Evolutionary conservation across 176 grass and related monocot species (phyloP).

Genomic region (Coix lacrymajobi): DNA sequence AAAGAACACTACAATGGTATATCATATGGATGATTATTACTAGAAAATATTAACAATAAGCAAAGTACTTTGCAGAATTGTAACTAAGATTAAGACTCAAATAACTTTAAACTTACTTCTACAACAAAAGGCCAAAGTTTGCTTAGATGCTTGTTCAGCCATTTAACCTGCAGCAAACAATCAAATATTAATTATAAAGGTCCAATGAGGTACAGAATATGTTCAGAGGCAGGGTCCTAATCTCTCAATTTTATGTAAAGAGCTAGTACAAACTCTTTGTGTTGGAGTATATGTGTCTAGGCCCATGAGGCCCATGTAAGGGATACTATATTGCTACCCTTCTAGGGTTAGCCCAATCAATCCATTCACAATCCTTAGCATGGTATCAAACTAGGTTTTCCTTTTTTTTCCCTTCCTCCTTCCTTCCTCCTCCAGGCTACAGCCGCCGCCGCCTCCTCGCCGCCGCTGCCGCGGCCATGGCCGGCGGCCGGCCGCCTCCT

Average conservation of each 20-base stretch:
- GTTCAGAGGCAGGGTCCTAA: not conserved
- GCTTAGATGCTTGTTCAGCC: conserved; percentile 90
- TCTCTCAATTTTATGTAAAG: not conserved
- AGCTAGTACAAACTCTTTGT: not conserved
- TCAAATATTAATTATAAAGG: not conserved
- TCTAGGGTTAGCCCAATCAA: no score
- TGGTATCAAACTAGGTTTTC: no score
- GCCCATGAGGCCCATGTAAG: no score
- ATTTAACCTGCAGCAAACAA: conserved; percentile 73
- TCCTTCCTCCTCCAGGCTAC: no score
- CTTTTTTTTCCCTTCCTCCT: no score
- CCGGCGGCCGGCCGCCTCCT: no score
- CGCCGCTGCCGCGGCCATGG: no score
- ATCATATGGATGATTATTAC: not conserved
- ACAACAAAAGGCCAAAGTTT: conserved; percentile 90
- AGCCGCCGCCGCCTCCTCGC: no score
- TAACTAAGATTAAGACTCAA: not conserved
- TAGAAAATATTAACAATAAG: conserved; percentile 10
- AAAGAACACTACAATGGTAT: not conserved
- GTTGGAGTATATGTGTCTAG: no score
- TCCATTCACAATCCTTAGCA: no score
- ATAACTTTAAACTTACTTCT: conserved; percentile 40
- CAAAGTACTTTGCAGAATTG: conserved; percentile 4
- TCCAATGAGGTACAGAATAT: not conserved
- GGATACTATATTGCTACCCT: no score